Evolutionary conservation across 208 protist genomes (phyloP).

Genomic region (Herpetomonas samuelpessoai): DNA sequence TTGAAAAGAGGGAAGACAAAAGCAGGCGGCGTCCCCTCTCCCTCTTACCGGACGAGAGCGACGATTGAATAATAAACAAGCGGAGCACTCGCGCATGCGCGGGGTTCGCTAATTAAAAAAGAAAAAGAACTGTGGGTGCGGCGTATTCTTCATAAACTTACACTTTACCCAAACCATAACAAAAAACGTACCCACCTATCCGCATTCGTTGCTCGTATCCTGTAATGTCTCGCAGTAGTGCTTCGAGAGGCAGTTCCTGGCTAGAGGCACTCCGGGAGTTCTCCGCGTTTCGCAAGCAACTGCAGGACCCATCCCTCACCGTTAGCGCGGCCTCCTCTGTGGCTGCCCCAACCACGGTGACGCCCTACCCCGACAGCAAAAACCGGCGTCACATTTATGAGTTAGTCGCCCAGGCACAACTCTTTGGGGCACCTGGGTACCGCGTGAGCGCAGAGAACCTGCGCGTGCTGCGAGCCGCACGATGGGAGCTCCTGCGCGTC

Average conservation of each 20-base stretch:
- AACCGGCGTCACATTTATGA: slow-evolving; percentile 29
- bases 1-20: too few species aligned
- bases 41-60: too few species aligned
- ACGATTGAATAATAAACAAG: too few species aligned
- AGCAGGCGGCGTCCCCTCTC: too few species aligned
- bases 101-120: too few species aligned
- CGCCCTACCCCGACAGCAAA: slow-evolving; percentile 8
- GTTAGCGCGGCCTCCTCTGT: slow-evolving; percentile 4
- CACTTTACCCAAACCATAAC: too few species aligned
- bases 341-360: background rate
- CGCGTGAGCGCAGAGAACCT: slow-evolving; percentile 22
- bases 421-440: slow-evolving; percentile 21
- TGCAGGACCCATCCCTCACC: background rate
- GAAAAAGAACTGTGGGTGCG: too few species aligned
- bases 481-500: slow-evolving; percentile 44
- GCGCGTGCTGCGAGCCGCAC: slow-evolving; percentile 39
- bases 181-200: too few species aligned
- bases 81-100: too few species aligned
- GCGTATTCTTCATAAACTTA: too few species aligned
- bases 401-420: slow-evolving; percentile 26
- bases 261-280: slow-evolving; percentile 25
- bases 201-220: too few species aligned
- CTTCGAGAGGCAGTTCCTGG: slow-evolving; percentile 23
- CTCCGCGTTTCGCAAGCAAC: slow-evolving; percentile 2
- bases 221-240: background rate